These are phyloP conservation scores for Endotrypanum monterogeii DNA, from an alignment of 208 protist genomes.

Conservation along the genomic window DNA sequence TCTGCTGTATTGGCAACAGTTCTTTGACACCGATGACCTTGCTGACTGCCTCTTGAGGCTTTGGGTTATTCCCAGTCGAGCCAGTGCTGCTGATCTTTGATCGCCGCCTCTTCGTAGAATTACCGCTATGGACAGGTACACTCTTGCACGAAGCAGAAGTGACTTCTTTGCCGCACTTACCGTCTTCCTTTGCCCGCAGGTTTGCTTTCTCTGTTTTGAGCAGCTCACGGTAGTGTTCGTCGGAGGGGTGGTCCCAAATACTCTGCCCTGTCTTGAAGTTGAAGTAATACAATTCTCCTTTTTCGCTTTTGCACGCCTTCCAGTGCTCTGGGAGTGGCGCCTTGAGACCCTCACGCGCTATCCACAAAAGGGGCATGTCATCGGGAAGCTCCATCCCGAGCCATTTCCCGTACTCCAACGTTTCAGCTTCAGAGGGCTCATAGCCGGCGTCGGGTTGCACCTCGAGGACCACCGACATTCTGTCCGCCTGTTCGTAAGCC, in stretches of 20 bases:
- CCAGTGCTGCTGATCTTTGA: conserved; percentile 19
- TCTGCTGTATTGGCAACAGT: conserved; percentile 25
- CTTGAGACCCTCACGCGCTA: conserved; percentile 94
- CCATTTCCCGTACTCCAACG: conserved; percentile 95
- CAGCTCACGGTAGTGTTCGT: conserved; percentile 93
- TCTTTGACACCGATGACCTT: conserved; percentile 15
- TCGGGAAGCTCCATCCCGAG: conserved; percentile 93
- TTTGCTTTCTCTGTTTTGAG: conserved; percentile 59
- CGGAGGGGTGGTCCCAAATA: conserved; percentile 96
- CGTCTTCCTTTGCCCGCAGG: conserved; percentile 27
- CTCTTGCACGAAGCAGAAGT: background rate
- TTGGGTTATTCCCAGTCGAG: conserved; percentile 5
- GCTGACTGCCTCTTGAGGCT: background rate
- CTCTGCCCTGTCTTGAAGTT: conserved; percentile 93
- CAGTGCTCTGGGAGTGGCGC: conserved; percentile 94
- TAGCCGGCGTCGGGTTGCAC: conserved; percentile 80
- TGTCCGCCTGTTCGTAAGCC: background rate
- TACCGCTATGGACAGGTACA: conserved; percentile 5
- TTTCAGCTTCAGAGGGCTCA: conserved; percentile 92
- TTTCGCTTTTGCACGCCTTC: conserved; percentile 93
- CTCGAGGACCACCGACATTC: conserved; percentile 88
- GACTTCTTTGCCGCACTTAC: conserved; percentile 32
- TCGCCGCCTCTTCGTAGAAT: conserved; percentile 26
- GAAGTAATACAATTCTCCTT: conserved; percentile 96
- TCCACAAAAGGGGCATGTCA: conserved; percentile 93